These are phyloP conservation scores for Cladochytrium replicatum DNA, from an alignment of 192 early-diverging fungal species.

Conservation along the genomic window DNA sequence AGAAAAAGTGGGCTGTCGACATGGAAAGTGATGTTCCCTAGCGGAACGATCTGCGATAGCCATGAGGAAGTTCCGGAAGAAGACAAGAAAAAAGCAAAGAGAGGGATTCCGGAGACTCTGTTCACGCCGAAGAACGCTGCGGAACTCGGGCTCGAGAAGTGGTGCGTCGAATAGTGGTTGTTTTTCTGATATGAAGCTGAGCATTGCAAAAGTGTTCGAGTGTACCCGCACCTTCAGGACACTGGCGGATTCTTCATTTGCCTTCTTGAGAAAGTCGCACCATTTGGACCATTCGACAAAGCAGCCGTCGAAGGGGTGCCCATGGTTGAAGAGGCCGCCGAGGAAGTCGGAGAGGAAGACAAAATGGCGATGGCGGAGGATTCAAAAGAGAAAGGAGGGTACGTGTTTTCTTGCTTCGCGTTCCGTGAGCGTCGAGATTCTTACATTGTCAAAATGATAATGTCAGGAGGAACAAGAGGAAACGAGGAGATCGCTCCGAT, in stretches of 20 bases:
- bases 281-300: conserved; percentile 48
- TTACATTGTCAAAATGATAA: no score
- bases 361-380: conserved; percentile 8
- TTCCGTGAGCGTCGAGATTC: no score
- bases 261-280: conserved; percentile 80
- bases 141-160: conserved; percentile 30
- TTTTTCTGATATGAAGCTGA: neutral
- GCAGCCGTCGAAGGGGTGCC: conserved; percentile 3
- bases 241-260: conserved; percentile 99
- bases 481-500: neutral
- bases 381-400: conserved; percentile 5
- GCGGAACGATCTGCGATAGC: conserved; percentile 36
- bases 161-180: conserved; percentile 12
- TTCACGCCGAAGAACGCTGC: conserved; percentile 31
- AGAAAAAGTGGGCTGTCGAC: conserved; percentile 68
- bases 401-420: no score
- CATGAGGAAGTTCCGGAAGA: conserved; percentile 19
- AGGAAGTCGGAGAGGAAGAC: conserved; percentile 8
- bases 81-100: neutral
- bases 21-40: conserved; percentile 65
- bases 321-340: neutral
- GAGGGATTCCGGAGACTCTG: conserved; percentile 15
- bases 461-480: no score
- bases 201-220: conserved; percentile 52
- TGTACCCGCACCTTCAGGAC: conserved; percentile 90